Conservation (phyloP, 2,329 filamentous ascomycete species). For the Dothidotthia symphoricarpi region DNA sequence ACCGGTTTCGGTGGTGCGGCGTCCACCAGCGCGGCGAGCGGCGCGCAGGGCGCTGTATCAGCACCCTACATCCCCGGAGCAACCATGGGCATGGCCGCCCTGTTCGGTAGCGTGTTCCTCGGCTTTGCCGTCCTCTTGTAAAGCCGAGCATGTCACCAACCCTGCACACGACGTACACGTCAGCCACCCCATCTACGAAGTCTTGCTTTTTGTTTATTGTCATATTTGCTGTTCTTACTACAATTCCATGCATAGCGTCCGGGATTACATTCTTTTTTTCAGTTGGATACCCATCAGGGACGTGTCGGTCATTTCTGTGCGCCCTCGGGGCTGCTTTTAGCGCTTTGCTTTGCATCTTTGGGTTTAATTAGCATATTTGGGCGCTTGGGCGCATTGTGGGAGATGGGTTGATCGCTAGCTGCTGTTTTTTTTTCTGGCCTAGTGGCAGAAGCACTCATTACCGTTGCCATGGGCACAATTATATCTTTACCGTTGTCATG, state of each 20-base stretch:
- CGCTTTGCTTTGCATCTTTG: no score
- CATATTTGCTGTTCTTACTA: conserved; percentile 6
- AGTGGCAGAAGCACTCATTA: no score
- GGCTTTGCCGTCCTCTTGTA: conserved; percentile 53
- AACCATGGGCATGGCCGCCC: conserved; percentile 55
- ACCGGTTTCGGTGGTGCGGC: conserved; percentile 31
- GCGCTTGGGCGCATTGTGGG: no score
- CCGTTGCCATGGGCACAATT: no score
- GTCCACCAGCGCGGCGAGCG: conserved; percentile 7
- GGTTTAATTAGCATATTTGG: no score
- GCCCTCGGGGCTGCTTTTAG: no score
- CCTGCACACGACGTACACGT: neutral
- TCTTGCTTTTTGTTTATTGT: neutral
- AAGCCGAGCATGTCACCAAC: conserved; percentile 4
- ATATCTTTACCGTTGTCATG: no score
- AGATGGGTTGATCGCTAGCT: no score
- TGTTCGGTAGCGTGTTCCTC: conserved; percentile 56
- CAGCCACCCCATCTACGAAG: neutral
- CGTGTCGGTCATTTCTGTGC: conserved; percentile 10
- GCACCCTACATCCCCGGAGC: conserved; percentile 54
- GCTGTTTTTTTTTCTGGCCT: no score
- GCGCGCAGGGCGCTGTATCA: conserved; percentile 32
- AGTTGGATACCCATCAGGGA: conserved; percentile 12
- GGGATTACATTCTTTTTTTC: conserved; percentile 10
- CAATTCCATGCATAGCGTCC: conserved; percentile 14